phyloP scores from a whole-genome alignment of 768 basidiomycete genomes.

The Phaffia tasmanica region DNA sequence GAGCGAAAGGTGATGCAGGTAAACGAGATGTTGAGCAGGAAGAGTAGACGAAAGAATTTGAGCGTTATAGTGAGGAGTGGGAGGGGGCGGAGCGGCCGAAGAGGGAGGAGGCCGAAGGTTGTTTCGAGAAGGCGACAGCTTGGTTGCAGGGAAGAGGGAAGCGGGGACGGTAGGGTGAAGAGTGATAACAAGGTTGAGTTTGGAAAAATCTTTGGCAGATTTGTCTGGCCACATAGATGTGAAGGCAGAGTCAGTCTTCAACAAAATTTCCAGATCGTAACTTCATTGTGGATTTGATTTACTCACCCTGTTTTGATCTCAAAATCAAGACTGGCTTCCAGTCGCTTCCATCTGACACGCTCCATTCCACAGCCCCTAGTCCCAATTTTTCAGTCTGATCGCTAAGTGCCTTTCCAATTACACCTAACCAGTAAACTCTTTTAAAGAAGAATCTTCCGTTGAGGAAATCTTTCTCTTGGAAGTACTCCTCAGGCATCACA shows the following conservation, averaged over 20 bases:
- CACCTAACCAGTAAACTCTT: slow-evolving; percentile 75
- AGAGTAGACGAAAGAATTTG: slow-evolving; percentile 44
- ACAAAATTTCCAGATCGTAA: slow-evolving; percentile 52
- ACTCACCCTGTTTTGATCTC: slow-evolving; percentile 16
- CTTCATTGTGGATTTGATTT: slow-evolving; percentile 51
- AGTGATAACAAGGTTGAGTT: slow-evolving; percentile 58
- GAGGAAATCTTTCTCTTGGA: slow-evolving; percentile 90
- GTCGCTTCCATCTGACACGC: slow-evolving; percentile 14
- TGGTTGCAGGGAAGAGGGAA: slow-evolving; percentile 45
- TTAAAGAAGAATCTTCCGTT: slow-evolving; percentile 87
- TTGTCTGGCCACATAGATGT: slow-evolving; percentile 27
- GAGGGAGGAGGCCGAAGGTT: slow-evolving; percentile 48
- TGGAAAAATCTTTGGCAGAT: slow-evolving; percentile 34
- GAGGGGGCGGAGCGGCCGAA: slow-evolving; percentile 31
- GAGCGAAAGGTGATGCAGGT: slow-evolving; percentile 47
- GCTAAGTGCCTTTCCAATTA: slow-evolving; percentile 49
- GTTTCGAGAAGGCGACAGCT: slow-evolving; percentile 59
- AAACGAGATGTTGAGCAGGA: slow-evolving; percentile 44
- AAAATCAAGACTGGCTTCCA: slow-evolving; percentile 23
- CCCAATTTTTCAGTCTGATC: slow-evolving; percentile 7
- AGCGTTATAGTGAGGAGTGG: slow-evolving; percentile 74
- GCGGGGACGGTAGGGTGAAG: slow-evolving; percentile 59
- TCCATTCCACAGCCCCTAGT: slow-evolving; percentile 49
- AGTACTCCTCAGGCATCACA: slow-evolving; percentile 82
- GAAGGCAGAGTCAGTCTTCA: slow-evolving; percentile 29